Evolutionary conservation across 352 stramenopile species (phyloP).

Genomic region (Globisporangium cystogenes): DNA sequence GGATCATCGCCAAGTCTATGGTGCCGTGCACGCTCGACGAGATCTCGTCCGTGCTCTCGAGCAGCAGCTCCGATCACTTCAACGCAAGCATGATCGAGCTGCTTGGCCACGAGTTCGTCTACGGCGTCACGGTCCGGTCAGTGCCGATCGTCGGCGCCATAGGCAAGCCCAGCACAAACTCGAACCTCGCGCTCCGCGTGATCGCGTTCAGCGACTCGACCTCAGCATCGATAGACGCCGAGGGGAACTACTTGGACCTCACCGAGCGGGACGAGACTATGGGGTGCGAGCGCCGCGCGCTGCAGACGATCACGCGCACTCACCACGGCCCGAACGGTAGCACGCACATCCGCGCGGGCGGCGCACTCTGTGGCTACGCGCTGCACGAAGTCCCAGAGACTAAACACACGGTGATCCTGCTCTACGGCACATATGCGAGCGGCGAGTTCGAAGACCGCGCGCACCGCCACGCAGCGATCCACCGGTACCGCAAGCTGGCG

Average conservation of each 20-base stretch:
- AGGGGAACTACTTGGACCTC: constrained; percentile 19
- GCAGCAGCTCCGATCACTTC: constrained; percentile 17
- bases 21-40: constrained; percentile 21
- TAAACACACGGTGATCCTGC: constrained; percentile 15
- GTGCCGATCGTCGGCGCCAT: constrained; percentile 1
- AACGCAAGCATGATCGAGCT: constrained; percentile 26
- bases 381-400: constrained; percentile 18
- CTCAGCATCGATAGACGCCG: constrained; percentile 6
- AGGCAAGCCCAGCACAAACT: not conserved
- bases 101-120: constrained; percentile 18
- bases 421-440: constrained; percentile 11
- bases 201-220: constrained; percentile 12
- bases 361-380: constrained; percentile 14
- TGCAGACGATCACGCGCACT: constrained; percentile 11
- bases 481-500: constrained; percentile 11
- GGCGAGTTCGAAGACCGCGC: not conserved
- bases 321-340: not conserved
- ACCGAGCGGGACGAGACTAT: constrained; percentile 7
- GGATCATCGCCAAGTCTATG: constrained; percentile 14
- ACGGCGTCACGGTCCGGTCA: constrained; percentile 17
- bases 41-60: constrained; percentile 15
- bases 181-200: constrained; percentile 15
- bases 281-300: constrained; percentile 7
- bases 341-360: not conserved
- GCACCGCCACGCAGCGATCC: constrained; percentile 9